These are phyloP conservation scores for Penicillium canescens DNA, from an alignment of 495 filamentous ascomycete genomes.

Conservation along the genomic window DNA sequence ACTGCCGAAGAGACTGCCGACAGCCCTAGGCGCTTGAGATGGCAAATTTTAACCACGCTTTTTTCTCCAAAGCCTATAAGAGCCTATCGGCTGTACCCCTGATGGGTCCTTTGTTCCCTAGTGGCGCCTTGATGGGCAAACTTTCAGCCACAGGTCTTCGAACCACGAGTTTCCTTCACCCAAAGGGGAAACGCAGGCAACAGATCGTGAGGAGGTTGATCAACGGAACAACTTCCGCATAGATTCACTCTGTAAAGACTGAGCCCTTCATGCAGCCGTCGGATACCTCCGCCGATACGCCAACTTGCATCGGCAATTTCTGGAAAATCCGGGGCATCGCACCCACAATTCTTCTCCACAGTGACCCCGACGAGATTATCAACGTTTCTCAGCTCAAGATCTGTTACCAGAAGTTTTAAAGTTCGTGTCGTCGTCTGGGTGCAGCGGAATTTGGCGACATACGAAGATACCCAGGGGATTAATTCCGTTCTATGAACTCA, in stretches of 20 bases:
- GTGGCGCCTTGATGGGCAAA: no score
- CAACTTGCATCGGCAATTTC: no score
- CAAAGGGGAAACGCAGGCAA: neutral
- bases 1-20: conserved; percentile 9
- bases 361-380: no score
- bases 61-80: neutral
- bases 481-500: no score
- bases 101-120: neutral
- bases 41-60: neutral
- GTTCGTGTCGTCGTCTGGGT: no score
- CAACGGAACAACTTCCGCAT: neutral
- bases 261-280: neutral
- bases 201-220: neutral
- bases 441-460: no score
- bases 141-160: neutral
- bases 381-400: no score
- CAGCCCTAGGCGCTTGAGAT: neutral
- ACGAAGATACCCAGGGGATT: no score
- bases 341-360: no score
- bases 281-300: no score
- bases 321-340: no score
- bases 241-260: neutral
- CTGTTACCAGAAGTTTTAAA: no score
- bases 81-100: neutral
- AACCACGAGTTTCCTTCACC: neutral